Evolutionary conservation across 495 filamentous ascomycete genomes (phyloP), one percentile per base, ranked within the genome.

Genomic region (Clavariopsis aquatica): DNA sequence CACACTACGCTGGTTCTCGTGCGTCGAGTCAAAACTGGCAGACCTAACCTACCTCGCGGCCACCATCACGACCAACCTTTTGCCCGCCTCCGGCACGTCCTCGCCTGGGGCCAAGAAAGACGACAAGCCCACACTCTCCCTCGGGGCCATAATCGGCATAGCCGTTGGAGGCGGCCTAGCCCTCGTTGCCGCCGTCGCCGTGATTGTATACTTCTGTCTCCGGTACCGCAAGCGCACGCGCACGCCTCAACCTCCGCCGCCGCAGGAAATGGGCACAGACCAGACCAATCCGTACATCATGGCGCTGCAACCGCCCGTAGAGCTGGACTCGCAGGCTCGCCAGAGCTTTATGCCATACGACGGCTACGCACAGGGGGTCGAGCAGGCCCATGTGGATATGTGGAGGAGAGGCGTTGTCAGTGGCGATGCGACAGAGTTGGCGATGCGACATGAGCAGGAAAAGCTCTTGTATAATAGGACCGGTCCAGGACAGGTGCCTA

Each of bases 1-100:
- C 12, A 62, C 64, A 17, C 58, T 67, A 5, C 22, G 58, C 22
- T 67, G 64, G 64, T 67, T 67, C 53, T 62, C 57, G 2, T 67
- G 64, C 46, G 57, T 57, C 5, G 26, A 47, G 24, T 36, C 51
- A 6, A 49, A 57, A 52, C 17, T 57, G 24, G n/a, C 49, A 38
- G 64, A 62, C 27, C 28, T 45, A 38, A 67, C 64, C 4, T 62
- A 62, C 58, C 52, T 29, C 52, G 64, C 57, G 4, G 52, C 57
- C 0, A 62, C 49, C 1, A 62, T 67, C 15, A 67, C 64, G 36
- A 45, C 26, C 17, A 41, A 43, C 17, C 46, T n/a, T n/a, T n/a
- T n/a, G n/a, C n/a, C 29, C 57, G 19, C 17, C 20, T 36, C 62
- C 52, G n/a, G n/a, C n/a, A n/a, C n/a, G n/a, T n/a, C n/a, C n/a